Evolutionary conservation across 2,329 filamentous ascomycete genomes (phyloP), one percentile per base, ranked within the genome.

Genomic region (Scolecobasidium constrictum): DNA sequence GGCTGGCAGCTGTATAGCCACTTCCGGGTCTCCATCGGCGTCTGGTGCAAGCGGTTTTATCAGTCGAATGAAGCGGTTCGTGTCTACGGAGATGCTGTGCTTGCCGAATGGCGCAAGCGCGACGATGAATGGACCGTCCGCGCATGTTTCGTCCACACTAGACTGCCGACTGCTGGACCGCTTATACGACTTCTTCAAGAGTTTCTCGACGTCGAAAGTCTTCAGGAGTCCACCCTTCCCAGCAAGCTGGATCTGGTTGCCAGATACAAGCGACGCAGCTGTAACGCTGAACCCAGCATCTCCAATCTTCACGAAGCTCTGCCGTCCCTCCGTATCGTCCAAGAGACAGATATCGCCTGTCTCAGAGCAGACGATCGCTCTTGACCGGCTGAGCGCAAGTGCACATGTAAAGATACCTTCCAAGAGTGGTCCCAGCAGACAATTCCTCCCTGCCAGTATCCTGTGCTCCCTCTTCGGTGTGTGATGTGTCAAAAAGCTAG

Each of bases 301-400:
- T 28, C 78, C 71, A 23, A 86, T 69, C 45, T 78, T 77, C 35
- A 71, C 68, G 38, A 95, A 66, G 50, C 78, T 84, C 60, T 83
- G 82, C 48, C 78, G 75, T 48, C 79, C 80, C 40, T 75, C 78
- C 22, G 73, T 75, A 50, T 94, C 84, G 48, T 95, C 83, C 22
- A 95, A 68, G 21, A 94, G 67, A 60, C 90, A 96, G n/a, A 98
- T 69, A 54, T 93, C 83, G 20, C 92, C 92, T 46, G 78, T 76
- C 55, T 95, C 88, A 3, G 90, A 85, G 63, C 86, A 92, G 34
- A 96, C 69, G 33, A 96, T 74, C 15, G 87, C 82, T 53, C 80
- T 83, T 34, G 73, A 74, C 26, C 84, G 77, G 28, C 83, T 80
- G 23, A 94, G 74, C 13, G 76, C 68, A 13, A 79, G 75, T 4